These are phyloP conservation scores for Chytriomyces sp. DNA, from an alignment of 192 early-diverging fungal genomes.

Conservation along the genomic window DNA sequence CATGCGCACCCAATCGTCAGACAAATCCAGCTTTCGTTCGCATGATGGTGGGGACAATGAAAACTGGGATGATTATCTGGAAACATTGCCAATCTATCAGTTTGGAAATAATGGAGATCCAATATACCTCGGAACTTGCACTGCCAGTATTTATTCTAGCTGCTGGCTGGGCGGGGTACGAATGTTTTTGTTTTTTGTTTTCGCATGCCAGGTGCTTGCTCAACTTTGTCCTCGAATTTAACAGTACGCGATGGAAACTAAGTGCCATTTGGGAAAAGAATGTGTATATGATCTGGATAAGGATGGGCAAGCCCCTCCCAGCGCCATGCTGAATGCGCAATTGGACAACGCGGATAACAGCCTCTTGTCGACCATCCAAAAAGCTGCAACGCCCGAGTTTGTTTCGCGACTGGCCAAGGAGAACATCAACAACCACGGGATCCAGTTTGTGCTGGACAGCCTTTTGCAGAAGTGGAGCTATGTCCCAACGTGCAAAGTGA, in stretches of 20 bases:
- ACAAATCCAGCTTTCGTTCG: not conserved
- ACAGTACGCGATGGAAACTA: conserved; percentile 79
- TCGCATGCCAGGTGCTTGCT: conserved; percentile 47
- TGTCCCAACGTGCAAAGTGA: conserved; percentile 13
- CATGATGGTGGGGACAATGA: conserved; percentile 37
- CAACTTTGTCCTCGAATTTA: conserved; percentile 62
- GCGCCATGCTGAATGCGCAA: not conserved
- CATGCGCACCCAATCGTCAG: not conserved
- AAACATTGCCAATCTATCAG: conserved; percentile 75
- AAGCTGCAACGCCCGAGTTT: not conserved
- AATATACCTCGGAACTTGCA: conserved; percentile 84
- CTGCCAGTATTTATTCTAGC: conserved; percentile 1
- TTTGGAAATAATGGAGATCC: conserved; percentile 92
- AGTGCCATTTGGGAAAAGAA: conserved; percentile 81
- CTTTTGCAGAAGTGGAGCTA: conserved; percentile 19
- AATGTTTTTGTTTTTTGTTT: not conserved
- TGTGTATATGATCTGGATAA: conserved; percentile 43
- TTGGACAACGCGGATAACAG: not conserved
- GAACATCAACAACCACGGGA: conserved; percentile 36
- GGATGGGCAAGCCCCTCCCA: conserved; percentile 14
- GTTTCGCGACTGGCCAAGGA: not conserved
- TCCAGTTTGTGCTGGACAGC: conserved; percentile 25
- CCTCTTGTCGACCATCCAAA: no score
- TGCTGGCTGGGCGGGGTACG: conserved; percentile 33
- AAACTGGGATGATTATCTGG: conserved; percentile 54